Conservation (phyloP, 768 basidiomycete genomes). For the Mycena leptocephala region DNA sequence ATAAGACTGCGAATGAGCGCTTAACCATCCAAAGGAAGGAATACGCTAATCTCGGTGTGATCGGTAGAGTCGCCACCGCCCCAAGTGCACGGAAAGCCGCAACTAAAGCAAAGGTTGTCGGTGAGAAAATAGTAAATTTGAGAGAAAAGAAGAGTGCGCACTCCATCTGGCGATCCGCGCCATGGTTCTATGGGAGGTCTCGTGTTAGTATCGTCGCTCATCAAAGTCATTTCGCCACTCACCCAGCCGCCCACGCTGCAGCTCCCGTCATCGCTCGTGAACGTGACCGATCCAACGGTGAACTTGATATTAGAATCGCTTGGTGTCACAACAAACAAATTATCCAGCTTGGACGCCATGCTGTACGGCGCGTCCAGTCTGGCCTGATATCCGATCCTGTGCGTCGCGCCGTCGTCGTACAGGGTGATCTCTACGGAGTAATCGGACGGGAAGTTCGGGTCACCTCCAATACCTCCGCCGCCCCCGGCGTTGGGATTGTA, state of each 20-base stretch:
- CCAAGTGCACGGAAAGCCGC: too few species aligned
- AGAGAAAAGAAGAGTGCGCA: too few species aligned
- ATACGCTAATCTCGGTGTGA: too few species aligned
- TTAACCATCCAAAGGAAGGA: too few species aligned
- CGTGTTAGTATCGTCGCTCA: not conserved
- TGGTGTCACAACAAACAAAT: not conserved
- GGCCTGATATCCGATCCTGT: constrained; percentile 1
- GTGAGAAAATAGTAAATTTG: too few species aligned
- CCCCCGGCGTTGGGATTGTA: not conserved
- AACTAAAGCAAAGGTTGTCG: too few species aligned
- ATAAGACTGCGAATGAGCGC: too few species aligned
- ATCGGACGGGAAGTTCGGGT: not conserved
- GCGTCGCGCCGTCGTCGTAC: not conserved
- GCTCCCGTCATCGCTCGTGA: not conserved
- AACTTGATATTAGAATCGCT: not conserved
- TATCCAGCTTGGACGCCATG: not conserved
- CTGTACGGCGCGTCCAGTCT: not conserved
- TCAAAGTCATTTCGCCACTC: not conserved
- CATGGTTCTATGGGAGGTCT: not conserved
- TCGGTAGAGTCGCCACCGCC: too few species aligned
- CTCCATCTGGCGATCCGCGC: not conserved
- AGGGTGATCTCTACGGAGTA: constrained; percentile 12
- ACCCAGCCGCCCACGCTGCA: not conserved
- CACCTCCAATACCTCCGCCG: not conserved
- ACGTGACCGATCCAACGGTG: not conserved